Evolutionary conservation across 768 basidiomycete species (phyloP).

Genomic region (Amanita rubescens): DNA sequence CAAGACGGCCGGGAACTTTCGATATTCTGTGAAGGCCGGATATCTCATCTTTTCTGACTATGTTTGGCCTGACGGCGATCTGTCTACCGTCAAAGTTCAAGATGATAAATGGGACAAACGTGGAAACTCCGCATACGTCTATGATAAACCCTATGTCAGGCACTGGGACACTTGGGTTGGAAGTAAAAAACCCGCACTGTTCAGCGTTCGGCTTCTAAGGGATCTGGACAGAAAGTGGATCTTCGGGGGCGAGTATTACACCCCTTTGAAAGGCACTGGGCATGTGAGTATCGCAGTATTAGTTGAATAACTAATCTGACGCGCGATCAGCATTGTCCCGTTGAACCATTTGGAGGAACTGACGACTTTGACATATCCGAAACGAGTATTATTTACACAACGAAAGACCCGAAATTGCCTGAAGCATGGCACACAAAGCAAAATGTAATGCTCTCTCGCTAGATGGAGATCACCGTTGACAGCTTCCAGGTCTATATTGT

Average conservation of each 20-base stretch:
- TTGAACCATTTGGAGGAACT: slow-evolving; percentile 82
- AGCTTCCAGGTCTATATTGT: slow-evolving; percentile 59
- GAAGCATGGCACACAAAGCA: slow-evolving; percentile 86
- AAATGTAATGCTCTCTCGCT: slow-evolving; percentile 40
- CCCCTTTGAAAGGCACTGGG: slow-evolving; percentile 57
- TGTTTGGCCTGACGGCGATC: slow-evolving; percentile 69
- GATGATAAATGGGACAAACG: slow-evolving; percentile 68
- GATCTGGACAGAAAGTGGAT: slow-evolving; percentile 44
- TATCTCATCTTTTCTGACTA: slow-evolving; percentile 79
- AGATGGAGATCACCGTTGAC: neutral
- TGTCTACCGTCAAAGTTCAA: slow-evolving; percentile 59
- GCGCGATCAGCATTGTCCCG: slow-evolving; percentile 50
- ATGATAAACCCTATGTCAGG: slow-evolving; percentile 60
- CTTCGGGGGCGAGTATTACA: slow-evolving; percentile 44
- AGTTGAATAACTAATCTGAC: slow-evolving; percentile 2
- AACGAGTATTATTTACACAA: slow-evolving; percentile 69
- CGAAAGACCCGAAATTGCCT: slow-evolving; percentile 75
- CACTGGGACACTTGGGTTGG: slow-evolving; percentile 78
- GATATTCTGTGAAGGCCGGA: slow-evolving; percentile 46
- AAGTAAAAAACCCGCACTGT: slow-evolving; percentile 64
- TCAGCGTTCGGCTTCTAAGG: slow-evolving; percentile 53
- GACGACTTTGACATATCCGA: slow-evolving; percentile 74
- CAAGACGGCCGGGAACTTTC: slow-evolving; percentile 63
- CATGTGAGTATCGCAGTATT: slow-evolving; percentile 44
- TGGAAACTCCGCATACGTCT: slow-evolving; percentile 67